phyloP scores from a whole-genome alignment of 805 yeast genomes.

The Tetrapisispora arboricola region DNA sequence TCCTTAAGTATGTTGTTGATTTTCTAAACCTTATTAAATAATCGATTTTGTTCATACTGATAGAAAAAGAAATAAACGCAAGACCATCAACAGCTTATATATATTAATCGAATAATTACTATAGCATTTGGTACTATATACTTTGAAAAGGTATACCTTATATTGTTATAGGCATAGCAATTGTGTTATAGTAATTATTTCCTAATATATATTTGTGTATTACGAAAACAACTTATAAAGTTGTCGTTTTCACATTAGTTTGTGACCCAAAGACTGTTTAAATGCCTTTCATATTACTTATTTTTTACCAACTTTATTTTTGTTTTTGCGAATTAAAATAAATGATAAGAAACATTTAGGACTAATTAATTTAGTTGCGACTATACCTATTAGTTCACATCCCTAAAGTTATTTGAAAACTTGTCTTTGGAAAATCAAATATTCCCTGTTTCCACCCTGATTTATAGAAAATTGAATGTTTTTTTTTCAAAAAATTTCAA shows the following conservation, averaged over 20 bases:
- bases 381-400: constrained; percentile 22
- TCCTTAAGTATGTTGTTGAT: too few species aligned
- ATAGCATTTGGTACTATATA: too few species aligned
- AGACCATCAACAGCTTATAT: too few species aligned
- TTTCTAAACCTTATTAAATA: too few species aligned
- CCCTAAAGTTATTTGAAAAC: constrained; percentile 27
- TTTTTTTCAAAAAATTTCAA: neutral
- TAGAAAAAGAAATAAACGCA: too few species aligned
- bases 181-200: neutral
- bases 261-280: constrained; percentile 3
- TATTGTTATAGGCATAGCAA: neutral
- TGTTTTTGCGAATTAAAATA: neutral
- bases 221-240: too few species aligned
- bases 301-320: neutral
- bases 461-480: constrained; percentile 12
- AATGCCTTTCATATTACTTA: constrained; percentile 20
- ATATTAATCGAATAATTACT: too few species aligned
- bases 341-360: constrained; percentile 10
- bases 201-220: too few species aligned
- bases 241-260: too few species aligned
- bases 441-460: constrained; percentile 31
- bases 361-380: constrained; percentile 27
- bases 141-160: too few species aligned
- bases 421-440: constrained; percentile 27
- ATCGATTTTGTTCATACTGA: too few species aligned